These are phyloP conservation scores for Erodium moschatum DNA, from an alignment of 441 rosid species.

Conservation along the genomic window DNA sequence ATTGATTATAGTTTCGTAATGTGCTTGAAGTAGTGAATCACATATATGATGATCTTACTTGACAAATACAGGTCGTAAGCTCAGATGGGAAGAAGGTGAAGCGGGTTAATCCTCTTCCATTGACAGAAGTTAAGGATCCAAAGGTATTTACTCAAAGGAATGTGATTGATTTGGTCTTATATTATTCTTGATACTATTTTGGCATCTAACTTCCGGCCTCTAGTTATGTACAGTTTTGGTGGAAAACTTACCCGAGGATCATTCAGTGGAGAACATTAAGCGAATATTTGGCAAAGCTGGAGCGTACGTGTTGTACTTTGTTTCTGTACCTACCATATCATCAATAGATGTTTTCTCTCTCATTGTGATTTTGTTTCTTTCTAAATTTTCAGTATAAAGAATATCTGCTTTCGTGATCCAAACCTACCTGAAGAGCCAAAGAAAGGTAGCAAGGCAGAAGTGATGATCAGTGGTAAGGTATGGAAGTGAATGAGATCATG, in stretches of 20 bases:
- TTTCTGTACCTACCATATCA: background rate
- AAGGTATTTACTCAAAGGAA: slow-evolving; percentile 46
- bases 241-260: slow-evolving; percentile 90
- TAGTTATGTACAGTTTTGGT: slow-evolving; percentile 78
- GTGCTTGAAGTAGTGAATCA: slow-evolving; percentile 2
- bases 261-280: slow-evolving; percentile 54
- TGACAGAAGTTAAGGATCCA: slow-evolving; percentile 54
- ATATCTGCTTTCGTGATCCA: slow-evolving; percentile 48
- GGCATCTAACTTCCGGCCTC: slow-evolving; percentile 37
- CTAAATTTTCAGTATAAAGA: slow-evolving; percentile 42
- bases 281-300: slow-evolving; percentile 70
- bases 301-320: slow-evolving; percentile 37
- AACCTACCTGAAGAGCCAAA: slow-evolving; percentile 46
- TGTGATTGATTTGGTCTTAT: background rate
- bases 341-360: slow-evolving; percentile 13
- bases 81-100: slow-evolving; percentile 74
- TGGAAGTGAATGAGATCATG: slow-evolving; percentile 15
- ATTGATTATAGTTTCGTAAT: slow-evolving; percentile 1
- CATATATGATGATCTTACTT: background rate
- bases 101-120: slow-evolving; percentile 54
- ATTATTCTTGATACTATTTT: slow-evolving; percentile 8
- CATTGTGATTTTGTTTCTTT: slow-evolving; percentile 11
- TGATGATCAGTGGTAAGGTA: slow-evolving; percentile 55
- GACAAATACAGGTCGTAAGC: slow-evolving; percentile 46
- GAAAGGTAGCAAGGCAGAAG: slow-evolving; percentile 46